Conservation (phyloP, 2,329 filamentous ascomycete genomes). For the Aspergillus ruber region DNA sequence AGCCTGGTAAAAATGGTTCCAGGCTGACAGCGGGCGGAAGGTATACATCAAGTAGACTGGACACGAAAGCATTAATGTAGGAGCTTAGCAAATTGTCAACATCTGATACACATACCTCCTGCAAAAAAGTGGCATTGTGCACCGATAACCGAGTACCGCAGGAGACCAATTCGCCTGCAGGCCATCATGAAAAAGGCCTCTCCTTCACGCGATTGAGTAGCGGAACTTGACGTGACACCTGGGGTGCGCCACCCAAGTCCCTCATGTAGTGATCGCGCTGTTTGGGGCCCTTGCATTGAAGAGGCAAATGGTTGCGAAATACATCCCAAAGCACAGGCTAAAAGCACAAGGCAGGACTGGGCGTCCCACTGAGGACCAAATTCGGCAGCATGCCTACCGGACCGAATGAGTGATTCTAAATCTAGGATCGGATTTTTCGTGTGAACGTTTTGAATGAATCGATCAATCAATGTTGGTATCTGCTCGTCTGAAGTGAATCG, state of each 20-base stretch:
- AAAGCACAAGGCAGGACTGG: conserved; percentile 26
- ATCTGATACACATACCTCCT: conserved; percentile 30
- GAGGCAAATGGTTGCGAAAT: conserved; percentile 19
- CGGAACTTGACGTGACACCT: neutral
- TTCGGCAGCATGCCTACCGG: conserved; percentile 16
- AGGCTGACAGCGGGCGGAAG: conserved; percentile 32
- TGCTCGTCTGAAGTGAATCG: conserved; percentile 16
- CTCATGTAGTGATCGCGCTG: conserved; percentile 1
- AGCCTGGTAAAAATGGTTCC: conserved; percentile 31
- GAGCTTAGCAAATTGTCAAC: neutral
- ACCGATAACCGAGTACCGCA: conserved; percentile 24
- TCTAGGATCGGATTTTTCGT: conserved; percentile 35
- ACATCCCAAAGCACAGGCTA: conserved; percentile 25
- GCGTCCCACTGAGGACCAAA: conserved; percentile 27
- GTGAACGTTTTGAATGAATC: conserved; percentile 28
- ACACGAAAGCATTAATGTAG: neutral
- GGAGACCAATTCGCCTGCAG: conserved; percentile 22
- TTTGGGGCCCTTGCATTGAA: neutral
- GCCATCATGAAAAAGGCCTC: conserved; percentile 25
- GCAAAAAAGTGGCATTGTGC: conserved; percentile 37
- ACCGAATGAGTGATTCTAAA: conserved; percentile 16
- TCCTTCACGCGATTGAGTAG: conserved; percentile 13
- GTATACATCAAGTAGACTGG: conserved; percentile 26
- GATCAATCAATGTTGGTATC: conserved; percentile 22
- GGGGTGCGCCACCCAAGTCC: neutral